Percentiles rank a stretch among this genome's conserved stretches.
These are phyloP conservation scores for Coemansia sp. DNA, from an alignment of 192 early-diverging fungal genomes.

Conservation along the genomic window DNA sequence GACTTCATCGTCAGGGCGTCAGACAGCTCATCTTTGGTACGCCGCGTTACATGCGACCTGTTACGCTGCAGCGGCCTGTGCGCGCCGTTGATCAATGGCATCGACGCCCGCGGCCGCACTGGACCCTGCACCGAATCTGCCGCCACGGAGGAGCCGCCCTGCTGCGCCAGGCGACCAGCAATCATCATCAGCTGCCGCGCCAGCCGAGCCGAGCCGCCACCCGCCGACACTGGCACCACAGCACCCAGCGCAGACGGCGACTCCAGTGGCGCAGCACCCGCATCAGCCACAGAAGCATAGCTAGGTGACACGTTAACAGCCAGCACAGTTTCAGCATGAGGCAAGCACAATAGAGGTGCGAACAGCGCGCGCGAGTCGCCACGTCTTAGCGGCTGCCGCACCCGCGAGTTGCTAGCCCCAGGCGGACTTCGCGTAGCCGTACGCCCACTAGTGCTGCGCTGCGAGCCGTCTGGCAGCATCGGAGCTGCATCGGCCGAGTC, in stretches of 20 bases:
- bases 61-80: conserved; percentile 36
- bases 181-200: conserved; percentile 33
- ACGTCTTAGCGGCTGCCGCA: conserved; percentile 14
- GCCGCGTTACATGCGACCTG: conserved; percentile 31
- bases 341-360: conserved; percentile 26
- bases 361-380: conserved; percentile 45
- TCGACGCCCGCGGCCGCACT: conserved; percentile 51
- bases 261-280: background rate
- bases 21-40: conserved; percentile 33
- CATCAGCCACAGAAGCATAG: background rate
- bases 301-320: background rate
- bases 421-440: background rate
- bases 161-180: conserved; percentile 18
- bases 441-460: background rate
- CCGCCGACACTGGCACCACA: background rate
- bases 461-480: background rate
- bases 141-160: background rate
- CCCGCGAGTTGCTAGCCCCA: conserved; percentile 4
- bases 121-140: conserved; percentile 12
- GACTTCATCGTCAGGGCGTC: conserved; percentile 55
- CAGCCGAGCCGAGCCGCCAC: conserved; percentile 20
- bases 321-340: conserved; percentile 27
- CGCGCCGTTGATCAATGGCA: conserved; percentile 41
- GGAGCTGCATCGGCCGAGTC: background rate
- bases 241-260: conserved; percentile 12